A percentile compares a stretch with the other conserved stretches of the same genome.
These are phyloP conservation scores for Chalaropsis ovoidea DNA, from an alignment of 2,329 filamentous ascomycete species.

Conservation along the genomic window DNA sequence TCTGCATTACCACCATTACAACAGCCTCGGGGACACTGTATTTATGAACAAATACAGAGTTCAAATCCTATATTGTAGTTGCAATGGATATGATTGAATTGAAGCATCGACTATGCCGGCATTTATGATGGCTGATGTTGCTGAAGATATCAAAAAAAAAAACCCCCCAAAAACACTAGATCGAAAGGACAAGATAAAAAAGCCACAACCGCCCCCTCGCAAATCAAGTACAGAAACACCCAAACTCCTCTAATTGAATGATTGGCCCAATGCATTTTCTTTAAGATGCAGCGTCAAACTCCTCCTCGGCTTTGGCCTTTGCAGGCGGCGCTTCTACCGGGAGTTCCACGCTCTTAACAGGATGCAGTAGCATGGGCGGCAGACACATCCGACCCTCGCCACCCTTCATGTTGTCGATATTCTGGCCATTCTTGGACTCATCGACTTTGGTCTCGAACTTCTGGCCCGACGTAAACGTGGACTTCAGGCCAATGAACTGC, in stretches of 20 bases:
- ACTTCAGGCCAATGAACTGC: constrained; percentile 73
- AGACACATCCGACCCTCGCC: constrained; percentile 83
- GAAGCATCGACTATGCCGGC: neutral
- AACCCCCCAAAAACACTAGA: neutral
- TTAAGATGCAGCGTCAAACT: constrained; percentile 42
- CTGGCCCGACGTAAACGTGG: constrained; percentile 69
- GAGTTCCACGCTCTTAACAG: constrained; percentile 65
- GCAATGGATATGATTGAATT: constrained; percentile 6
- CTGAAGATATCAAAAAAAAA: neutral
- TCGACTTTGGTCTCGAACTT: constrained; percentile 57
- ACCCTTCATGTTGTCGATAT: constrained; percentile 46
- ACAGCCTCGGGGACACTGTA: neutral
- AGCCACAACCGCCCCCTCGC: neutral
- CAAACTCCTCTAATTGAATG: constrained; percentile 2
- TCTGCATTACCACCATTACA: neutral
- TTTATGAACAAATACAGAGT: constrained; percentile 18
- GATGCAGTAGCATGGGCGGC: constrained; percentile 80
- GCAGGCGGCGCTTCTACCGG: constrained; percentile 49
- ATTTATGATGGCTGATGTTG: neutral
- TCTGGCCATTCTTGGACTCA: constrained; percentile 40
- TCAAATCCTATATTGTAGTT: neutral
- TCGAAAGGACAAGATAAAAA: neutral
- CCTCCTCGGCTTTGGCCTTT: constrained; percentile 32
- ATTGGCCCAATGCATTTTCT: constrained; percentile 15
- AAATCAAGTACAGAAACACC: constrained; percentile 13